Evolutionary conservation across 2,329 filamentous ascomycete genomes (phyloP).

Genomic region (Hymenotorrendiella dingleyae): DNA sequence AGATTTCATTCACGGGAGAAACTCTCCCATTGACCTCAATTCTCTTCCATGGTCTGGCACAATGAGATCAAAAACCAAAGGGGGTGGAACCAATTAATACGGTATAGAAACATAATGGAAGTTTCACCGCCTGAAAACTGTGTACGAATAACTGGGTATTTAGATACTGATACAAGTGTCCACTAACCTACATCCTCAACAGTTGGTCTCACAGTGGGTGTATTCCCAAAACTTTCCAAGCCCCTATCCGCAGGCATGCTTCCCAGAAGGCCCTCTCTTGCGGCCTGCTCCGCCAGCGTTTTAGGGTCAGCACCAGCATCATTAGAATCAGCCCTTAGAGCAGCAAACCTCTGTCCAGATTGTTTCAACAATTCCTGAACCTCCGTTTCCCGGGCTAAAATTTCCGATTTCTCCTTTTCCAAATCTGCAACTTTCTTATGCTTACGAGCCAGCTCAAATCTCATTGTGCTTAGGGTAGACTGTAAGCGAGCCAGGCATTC

Average conservation of each 20-base stretch:
- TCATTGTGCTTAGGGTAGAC: slow-evolving; percentile 55
- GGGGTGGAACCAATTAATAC: no score
- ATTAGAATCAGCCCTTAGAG: slow-evolving; percentile 44
- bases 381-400: slow-evolving; percentile 66
- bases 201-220: slow-evolving; percentile 26
- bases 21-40: no score
- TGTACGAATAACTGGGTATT: no score
- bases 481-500: slow-evolving; percentile 61
- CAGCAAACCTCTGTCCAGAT: slow-evolving; percentile 67
- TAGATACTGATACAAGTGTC: no score
- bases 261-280: slow-evolving; percentile 7
- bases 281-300: slow-evolving; percentile 9
- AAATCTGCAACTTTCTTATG: slow-evolving; percentile 59
- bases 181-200: slow-evolving; percentile 28
- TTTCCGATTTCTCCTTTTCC: slow-evolving; percentile 60
- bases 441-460: slow-evolving; percentile 54
- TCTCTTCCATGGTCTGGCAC: no score
- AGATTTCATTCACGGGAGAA: no score
- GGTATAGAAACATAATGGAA: no score
- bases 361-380: slow-evolving; percentile 77
- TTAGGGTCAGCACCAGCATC: slow-evolving; percentile 26
- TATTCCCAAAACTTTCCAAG: slow-evolving; percentile 36
- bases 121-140: no score
- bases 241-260: slow-evolving; percentile 26
- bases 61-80: no score